Base-by-base conservation (phyloP, 2,329 filamentous ascomycete genomes). In the Tolypocladium amazonense region DNA sequence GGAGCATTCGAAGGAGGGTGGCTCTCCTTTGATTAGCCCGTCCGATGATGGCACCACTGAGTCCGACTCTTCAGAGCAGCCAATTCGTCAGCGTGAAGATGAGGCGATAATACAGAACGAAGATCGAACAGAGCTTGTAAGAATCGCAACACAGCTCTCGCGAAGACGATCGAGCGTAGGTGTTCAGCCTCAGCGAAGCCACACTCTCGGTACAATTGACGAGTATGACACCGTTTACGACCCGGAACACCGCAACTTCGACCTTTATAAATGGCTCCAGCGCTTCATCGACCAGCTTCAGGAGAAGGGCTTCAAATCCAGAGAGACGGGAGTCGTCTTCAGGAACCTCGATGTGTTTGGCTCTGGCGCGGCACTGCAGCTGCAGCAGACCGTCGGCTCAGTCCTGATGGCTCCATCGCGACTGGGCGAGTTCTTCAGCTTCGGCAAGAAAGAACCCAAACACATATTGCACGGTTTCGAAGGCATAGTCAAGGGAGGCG, bases 341-440 rank as follows among this genome's bases (percentile, higher is more conserved):
- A 83, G 83, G 61, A 78, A 88, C 57, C 77, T 90, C 39, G 82
- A 81, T 59, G 85, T 91, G 0, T 86, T 79, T 7, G 88, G 88
- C 0, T 85, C 85, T 0, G 88, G 87, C 0, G 79, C 81, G 2
- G 85, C 86, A 0, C 69, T 91, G 30, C 86, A 89, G 63, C 75
- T 90, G 1, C 88, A 92, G 67, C 77, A 85, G 59, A 90, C 83
- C 2, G 85, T 91, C 3, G 79, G 76, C 2, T 85, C 84, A 1
- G 72, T 84, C 9, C 68, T 89, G 27, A 70, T 81, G 61, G 76
- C 81, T 0, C 88, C 85, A 0, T 72, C 89, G 27, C 77, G 83
- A 1, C 68, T 83, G 0, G 76, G 80, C 1, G 82, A 89, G 60
- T 73, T 80, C 50, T 76, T 88, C 56, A 79, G 76, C 27, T 77